Evolutionary conservation across 768 basidiomycete genomes (phyloP).

Genomic region (Hericium coralloides): DNA sequence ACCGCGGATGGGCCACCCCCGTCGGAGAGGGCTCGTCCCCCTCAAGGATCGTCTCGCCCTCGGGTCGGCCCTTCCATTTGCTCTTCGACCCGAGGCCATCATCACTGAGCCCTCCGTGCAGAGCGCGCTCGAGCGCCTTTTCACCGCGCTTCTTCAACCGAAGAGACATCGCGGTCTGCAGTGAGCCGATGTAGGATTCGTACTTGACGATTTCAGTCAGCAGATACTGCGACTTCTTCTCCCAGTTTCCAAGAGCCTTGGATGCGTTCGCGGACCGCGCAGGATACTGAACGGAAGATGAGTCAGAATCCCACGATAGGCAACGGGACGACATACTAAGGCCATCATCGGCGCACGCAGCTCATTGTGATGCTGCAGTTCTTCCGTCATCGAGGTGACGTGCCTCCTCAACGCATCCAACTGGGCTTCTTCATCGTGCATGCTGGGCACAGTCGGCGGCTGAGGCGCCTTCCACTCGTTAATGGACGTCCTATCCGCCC

Average conservation of each 20-base stretch:
- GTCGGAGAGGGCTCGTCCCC: constrained; percentile 18
- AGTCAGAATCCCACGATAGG: constrained; percentile 5
- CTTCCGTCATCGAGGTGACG: constrained; percentile 62
- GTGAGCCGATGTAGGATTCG: constrained; percentile 86
- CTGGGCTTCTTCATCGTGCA: constrained; percentile 88
- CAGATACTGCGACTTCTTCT: constrained; percentile 82
- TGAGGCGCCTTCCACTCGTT: constrained; percentile 94
- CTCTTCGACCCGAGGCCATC: constrained; percentile 19
- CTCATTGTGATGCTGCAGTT: constrained; percentile 77
- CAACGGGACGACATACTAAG: constrained; percentile 40
- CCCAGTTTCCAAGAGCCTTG: constrained; percentile 88
- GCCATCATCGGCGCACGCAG: constrained; percentile 74
- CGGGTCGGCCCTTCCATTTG: constrained; percentile 31
- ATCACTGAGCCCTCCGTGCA: constrained; percentile 22
- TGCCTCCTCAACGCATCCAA: constrained; percentile 84
- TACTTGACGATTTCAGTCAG: constrained; percentile 94
- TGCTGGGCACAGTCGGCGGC: constrained; percentile 74
- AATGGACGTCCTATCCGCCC: constrained; percentile 67
- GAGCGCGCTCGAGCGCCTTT: constrained; percentile 61
- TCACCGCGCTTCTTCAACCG: constrained; percentile 88
- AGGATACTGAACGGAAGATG: constrained; percentile 48
- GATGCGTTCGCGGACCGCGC: constrained; percentile 61
- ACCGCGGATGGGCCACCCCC: not conserved
- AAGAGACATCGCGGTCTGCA: constrained; percentile 74
- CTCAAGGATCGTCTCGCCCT: constrained; percentile 40